Evolutionary conservation across 306 rosid genomes (phyloP), one percentile per base, ranked within the genome.

Genomic region (Glycyrrhiza uralensis): DNA sequence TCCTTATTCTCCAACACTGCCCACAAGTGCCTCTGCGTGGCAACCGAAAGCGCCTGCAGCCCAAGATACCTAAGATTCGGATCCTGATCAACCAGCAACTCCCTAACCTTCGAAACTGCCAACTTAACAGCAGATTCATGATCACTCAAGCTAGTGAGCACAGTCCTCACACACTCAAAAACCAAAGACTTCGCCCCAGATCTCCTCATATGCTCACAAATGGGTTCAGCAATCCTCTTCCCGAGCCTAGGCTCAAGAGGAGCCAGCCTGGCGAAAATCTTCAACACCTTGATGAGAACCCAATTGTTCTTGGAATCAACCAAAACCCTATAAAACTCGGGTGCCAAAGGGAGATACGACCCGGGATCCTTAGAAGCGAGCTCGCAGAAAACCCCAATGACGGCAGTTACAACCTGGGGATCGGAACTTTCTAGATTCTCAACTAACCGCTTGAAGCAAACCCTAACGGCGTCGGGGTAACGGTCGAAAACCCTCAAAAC

Each of bases 51-150:
- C 0, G 87, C 97, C 1, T 89, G 92, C 79, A 94, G 63, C 7
- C 91, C 98, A 63, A 94, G 95, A 86, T 87, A 94, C 85, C 85
- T 91, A 2, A 91, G 87, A 88, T 94, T 94, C 2, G 91, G 95
- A 78, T 93, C 98, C 76, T 88, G 87, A 30, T 90, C 96, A 41
- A 76, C 78, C 81, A 93, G 17, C 73, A 93, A 85, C 74, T 93
- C 98, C 81, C 76, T 69, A 67, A 87, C 70, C 77, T 82, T 90
- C 26, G 17, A 76, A 44, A 82, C 90, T 0, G 90, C 97, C 28
- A 94, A 88, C 77, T 79, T 87, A 81, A 89, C 90, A 1, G 96
- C 99, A 2, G 92, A 60, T 9, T 82, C 96, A 80, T 75, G 69
- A 38, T 78, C 89, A 67, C 81, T 74, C 78, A 94, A 83, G 70